Evolutionary conservation across 768 basidiomycete species (phyloP), one percentile per base, ranked within the genome.

Genomic region (Vararia minispora): DNA sequence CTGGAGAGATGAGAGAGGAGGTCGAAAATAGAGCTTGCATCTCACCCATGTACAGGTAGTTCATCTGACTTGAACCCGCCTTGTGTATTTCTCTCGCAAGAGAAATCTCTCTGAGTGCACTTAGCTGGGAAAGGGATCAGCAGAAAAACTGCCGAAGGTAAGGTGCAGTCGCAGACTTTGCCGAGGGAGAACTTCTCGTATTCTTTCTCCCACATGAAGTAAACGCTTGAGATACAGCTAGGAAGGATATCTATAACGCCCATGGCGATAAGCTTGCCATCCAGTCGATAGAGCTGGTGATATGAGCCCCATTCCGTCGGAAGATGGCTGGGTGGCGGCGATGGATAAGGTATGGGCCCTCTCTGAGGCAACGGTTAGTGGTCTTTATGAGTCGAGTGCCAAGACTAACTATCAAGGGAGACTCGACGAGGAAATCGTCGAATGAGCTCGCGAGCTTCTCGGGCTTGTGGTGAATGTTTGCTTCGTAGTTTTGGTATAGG

Each of bases 201-300:
- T 17, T 62, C 61, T 25, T 68, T 65, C 45, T 87, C 76, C 58
- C 92, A 97, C 61, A 92, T 79, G 59, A 97, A 92, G 58, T 97
- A 98, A 4, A 84, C 80, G 43, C 71, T 76, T 4, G 82, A 88
- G 3, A 97, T 79, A 45, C 92, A 90, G 24, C 58, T 57, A 0
- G 91, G 92, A 20, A 99, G 65, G 39, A 99, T 79, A 56, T 98
- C 95, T 39, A 98, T 63, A 21, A 98, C 86, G 5, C 76, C 79
- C 53, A 98, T 65, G 0, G 87, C 95, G 35, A 95, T 71, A 9
- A 97, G 66, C 52, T 77, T 57, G 3, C 77, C 85, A 49, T 97
- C 83, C 18, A 97, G 56, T 43, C 74, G 70, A 53, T 94, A 95
- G 30, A 89, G 60, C 49, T 90, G 89, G 52, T 98, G 94, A 57